Evolutionary conservation across 768 basidiomycete species (phyloP).

Genomic region (Boletus barrowsii): DNA sequence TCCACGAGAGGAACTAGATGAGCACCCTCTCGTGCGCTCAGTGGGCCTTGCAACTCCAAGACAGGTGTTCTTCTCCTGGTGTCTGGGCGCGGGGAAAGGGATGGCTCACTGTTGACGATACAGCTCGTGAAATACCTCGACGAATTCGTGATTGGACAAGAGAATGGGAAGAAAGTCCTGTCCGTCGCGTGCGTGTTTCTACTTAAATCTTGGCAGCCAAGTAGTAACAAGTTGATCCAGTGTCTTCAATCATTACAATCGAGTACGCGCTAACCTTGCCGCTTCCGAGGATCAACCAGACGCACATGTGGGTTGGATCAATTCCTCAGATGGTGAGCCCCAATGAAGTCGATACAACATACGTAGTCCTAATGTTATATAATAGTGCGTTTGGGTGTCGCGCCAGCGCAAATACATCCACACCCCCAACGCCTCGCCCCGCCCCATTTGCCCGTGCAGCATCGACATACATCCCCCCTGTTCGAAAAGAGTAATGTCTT

Average conservation of each 20-base stretch:
- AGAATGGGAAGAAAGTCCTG: constrained; percentile 88
- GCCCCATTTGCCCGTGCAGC: constrained; percentile 35
- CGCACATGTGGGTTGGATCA: constrained; percentile 24
- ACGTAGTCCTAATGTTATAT: not conserved
- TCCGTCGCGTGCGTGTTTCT: constrained; percentile 78
- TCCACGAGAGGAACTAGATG: constrained; percentile 31
- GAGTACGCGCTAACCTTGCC: constrained; percentile 69
- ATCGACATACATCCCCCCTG: constrained; percentile 47
- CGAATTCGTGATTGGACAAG: constrained; percentile 89
- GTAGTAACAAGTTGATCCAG: constrained; percentile 36
- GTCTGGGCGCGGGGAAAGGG: not conserved
- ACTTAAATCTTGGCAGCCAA: not conserved
- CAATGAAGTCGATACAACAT: not conserved
- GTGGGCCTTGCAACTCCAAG: constrained; percentile 58
- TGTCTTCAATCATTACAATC: constrained; percentile 94
- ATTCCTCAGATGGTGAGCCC: constrained; percentile 29
- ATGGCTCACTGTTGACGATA: constrained; percentile 9
- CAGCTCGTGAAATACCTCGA: constrained; percentile 84
- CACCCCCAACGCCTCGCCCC: constrained; percentile 42
- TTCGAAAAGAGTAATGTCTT: constrained; percentile 98
- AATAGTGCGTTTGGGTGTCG: constrained; percentile 40
- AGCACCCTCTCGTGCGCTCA: constrained; percentile 35
- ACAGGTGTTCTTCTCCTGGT: constrained; percentile 36
- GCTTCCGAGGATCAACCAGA: constrained; percentile 40
- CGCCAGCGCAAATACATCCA: constrained; percentile 62